Evolutionary conservation across 2,329 filamentous ascomycete species (phyloP).

Genomic region (Beauveria sp.): DNA sequence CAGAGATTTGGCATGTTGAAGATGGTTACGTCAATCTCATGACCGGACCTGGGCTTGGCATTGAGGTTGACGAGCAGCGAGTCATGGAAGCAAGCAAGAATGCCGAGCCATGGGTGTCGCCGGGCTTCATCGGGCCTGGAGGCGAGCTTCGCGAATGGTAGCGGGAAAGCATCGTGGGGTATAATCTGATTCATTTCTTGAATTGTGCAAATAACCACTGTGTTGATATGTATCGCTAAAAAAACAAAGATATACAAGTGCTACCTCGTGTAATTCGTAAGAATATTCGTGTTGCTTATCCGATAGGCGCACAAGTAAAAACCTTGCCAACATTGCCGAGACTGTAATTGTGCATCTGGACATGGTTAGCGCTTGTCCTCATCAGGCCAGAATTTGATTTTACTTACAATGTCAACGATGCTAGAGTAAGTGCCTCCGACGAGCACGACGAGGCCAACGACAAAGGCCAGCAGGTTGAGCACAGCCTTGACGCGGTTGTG

Average conservation of each 20-base stretch:
- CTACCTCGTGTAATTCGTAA: neutral
- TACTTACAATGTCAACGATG: slow-evolving; percentile 25
- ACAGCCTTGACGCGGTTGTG: slow-evolving; percentile 22
- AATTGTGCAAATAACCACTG: neutral
- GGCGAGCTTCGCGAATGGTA: slow-evolving; percentile 64
- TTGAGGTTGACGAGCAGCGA: slow-evolving; percentile 63
- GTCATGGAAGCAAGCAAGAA: slow-evolving; percentile 51
- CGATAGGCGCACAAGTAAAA: slow-evolving; percentile 21
- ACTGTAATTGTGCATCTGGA: slow-evolving; percentile 19
- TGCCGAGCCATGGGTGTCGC: slow-evolving; percentile 56
- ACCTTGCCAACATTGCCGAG: slow-evolving; percentile 20
- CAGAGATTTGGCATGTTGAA: slow-evolving; percentile 57
- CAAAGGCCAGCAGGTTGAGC: slow-evolving; percentile 20
- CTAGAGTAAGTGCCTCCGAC: slow-evolving; percentile 27
- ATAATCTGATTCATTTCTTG: neutral
- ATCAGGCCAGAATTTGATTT: neutral
- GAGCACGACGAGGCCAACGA: slow-evolving; percentile 26
- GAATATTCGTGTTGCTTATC: neutral
- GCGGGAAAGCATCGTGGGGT: neutral
- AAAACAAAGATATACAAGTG: neutral
- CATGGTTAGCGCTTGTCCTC: slow-evolving; percentile 10
- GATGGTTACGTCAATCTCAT: slow-evolving; percentile 56
- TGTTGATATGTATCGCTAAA: neutral
- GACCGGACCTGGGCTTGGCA: slow-evolving; percentile 56
- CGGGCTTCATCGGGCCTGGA: slow-evolving; percentile 60